Conservation (phyloP, 2,329 filamentous ascomycete species). For the Sclerotiophoma versabilis region DNA sequence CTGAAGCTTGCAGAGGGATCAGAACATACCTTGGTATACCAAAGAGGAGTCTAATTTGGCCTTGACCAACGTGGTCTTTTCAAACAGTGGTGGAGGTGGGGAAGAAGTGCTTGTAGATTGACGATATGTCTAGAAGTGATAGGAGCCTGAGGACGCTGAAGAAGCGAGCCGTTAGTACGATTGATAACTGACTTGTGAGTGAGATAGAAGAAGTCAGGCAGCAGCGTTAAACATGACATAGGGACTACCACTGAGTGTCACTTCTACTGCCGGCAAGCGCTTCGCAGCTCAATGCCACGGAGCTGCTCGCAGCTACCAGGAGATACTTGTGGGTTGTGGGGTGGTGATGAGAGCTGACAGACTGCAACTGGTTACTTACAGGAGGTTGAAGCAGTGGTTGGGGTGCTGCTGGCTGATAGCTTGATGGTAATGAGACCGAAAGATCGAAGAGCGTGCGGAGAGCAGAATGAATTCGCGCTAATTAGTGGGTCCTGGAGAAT, state of each 20-base stretch:
- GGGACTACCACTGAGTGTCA: not conserved
- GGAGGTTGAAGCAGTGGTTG: not conserved
- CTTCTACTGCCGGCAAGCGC: not conserved
- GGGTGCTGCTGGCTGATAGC: not conserved
- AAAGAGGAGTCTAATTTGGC: not conserved
- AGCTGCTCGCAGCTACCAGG: not conserved
- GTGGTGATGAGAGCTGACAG: not conserved
- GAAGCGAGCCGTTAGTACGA: not conserved
- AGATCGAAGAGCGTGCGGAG: not conserved
- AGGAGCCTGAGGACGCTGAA: not conserved
- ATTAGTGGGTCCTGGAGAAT: conserved; percentile 10
- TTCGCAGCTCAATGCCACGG: not conserved
- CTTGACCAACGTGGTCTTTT: not conserved
- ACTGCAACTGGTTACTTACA: not conserved
- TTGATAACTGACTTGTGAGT: too few relatives aligned
- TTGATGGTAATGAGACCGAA: not conserved
- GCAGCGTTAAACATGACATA: not conserved
- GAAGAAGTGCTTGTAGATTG: not conserved
- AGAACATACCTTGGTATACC: conserved; percentile 1
- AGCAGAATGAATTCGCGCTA: conserved; percentile 7
- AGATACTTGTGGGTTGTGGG: not conserved
- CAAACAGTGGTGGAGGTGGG: not conserved
- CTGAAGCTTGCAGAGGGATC: not conserved
- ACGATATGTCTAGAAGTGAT: not conserved
- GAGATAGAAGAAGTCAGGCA: not conserved